A percentile compares a stretch with the other conserved stretches of the same genome.
Evolutionary conservation across 352 stramenopile species (phyloP).

Genomic region (Pythium sukuiense): DNA sequence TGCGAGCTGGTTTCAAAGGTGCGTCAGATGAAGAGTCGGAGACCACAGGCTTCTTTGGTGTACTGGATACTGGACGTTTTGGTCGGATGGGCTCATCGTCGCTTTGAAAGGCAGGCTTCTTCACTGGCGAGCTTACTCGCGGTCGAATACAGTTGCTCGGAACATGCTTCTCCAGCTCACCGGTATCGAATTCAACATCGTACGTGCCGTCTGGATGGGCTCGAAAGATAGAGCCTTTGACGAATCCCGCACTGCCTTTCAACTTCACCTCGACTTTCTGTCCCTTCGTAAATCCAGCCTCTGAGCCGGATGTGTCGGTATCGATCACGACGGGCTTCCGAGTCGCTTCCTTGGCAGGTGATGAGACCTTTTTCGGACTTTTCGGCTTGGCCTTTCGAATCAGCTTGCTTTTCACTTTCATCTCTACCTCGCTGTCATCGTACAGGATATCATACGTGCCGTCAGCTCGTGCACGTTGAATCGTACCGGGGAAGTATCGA

Average conservation of each 20-base stretch:
- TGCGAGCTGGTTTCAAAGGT: constrained; percentile 18
- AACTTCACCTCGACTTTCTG: constrained; percentile 62
- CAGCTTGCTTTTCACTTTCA: constrained; percentile 43
- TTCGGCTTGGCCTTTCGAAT: constrained; percentile 44
- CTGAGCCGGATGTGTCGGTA: constrained; percentile 35
- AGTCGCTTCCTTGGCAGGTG: constrained; percentile 7
- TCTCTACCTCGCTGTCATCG: constrained; percentile 65
- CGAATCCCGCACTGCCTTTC: constrained; percentile 42
- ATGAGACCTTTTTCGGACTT: constrained; percentile 31
- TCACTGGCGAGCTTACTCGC: constrained; percentile 29
- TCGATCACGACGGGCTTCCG: constrained; percentile 21
- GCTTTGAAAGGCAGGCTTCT: constrained; percentile 39
- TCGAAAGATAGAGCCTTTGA: constrained; percentile 51
- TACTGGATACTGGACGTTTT: constrained; percentile 35
- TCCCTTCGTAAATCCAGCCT: constrained; percentile 43
- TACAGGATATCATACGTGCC: constrained; percentile 74
- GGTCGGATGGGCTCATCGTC: constrained; percentile 48
- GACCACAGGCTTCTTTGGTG: constrained; percentile 27
- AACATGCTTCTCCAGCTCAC: constrained; percentile 55
- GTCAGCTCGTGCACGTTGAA: constrained; percentile 49
- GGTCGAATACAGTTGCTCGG: constrained; percentile 36
- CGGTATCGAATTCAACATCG: constrained; percentile 63
- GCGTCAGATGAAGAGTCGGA: constrained; percentile 44
- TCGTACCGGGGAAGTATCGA: constrained; percentile 43
- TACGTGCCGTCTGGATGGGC: constrained; percentile 56